A percentile compares a stretch with the other conserved stretches of the same genome.
Conservation (phyloP, 2,329 filamentous ascomycete genomes). For the Talaromyces verruculosus region DNA sequence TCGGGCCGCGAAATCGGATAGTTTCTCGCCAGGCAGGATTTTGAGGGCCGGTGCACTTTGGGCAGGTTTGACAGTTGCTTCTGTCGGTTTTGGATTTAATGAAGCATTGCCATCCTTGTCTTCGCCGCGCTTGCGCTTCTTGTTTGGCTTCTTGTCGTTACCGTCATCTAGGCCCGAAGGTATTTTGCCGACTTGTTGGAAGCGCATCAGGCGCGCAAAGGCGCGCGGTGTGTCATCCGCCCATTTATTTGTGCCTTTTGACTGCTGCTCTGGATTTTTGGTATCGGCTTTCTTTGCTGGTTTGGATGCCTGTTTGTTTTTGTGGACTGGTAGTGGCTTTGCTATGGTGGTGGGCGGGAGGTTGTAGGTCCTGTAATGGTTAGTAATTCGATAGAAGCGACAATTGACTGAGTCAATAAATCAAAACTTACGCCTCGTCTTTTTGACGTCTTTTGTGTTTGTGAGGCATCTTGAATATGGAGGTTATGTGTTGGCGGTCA, state of each 20-base stretch:
- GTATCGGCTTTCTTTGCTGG: conserved; percentile 30
- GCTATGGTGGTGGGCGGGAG: conserved; percentile 63
- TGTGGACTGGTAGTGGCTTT: conserved; percentile 58
- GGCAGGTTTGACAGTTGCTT: background rate
- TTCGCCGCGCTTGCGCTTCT: conserved; percentile 51
- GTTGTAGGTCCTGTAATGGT: conserved; percentile 53
- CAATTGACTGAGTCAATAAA: no score
- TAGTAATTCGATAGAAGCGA: no score
- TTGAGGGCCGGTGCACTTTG: conserved; percentile 50
- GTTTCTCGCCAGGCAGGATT: conserved; percentile 78
- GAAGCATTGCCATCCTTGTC: conserved; percentile 22
- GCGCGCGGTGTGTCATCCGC: conserved; percentile 82
- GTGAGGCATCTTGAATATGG: conserved; percentile 68
- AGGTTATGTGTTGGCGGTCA: background rate
- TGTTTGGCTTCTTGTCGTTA: conserved; percentile 38
- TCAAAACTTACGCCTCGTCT: conserved; percentile 52
- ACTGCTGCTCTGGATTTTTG: conserved; percentile 37
- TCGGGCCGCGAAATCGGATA: conserved; percentile 76
- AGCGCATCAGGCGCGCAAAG: conserved; percentile 82
- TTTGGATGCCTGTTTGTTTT: conserved; percentile 38
- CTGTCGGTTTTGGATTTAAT: background rate
- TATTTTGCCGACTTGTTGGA: conserved; percentile 58
- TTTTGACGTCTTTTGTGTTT: conserved; percentile 71
- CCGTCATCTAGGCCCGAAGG: conserved; percentile 70
- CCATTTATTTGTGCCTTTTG: conserved; percentile 26